Conservation (phyloP, 2,329 filamentous ascomycete genomes). For the Septoria linicola region DNA sequence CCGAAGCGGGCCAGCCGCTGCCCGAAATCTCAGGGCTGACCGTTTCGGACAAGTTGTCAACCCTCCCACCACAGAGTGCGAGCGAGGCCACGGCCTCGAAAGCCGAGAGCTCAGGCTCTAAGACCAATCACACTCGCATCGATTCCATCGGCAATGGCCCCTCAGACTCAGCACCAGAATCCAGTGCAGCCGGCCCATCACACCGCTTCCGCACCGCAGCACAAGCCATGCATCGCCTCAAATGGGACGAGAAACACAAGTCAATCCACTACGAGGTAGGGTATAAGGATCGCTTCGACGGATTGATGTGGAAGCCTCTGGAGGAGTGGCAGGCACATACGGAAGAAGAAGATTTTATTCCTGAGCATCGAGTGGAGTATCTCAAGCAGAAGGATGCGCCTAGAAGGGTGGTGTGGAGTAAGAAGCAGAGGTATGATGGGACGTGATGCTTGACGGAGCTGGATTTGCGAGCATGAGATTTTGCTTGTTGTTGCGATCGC, state of each 20-base stretch:
- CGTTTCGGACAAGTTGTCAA: too few relatives aligned
- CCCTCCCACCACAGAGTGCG: too few relatives aligned
- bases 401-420: slow-evolving; percentile 51
- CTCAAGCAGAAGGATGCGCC: slow-evolving; percentile 43
- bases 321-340: slow-evolving; percentile 53
- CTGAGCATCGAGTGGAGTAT: slow-evolving; percentile 54
- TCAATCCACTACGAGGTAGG: slow-evolving; percentile 44
- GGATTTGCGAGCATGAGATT: too few relatives aligned
- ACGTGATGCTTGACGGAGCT: slow-evolving; percentile 1
- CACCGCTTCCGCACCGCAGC: slow-evolving; percentile 13
- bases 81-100: too few relatives aligned
- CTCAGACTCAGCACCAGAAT: background rate
- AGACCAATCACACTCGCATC: background rate
- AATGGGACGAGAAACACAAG: slow-evolving; percentile 49
- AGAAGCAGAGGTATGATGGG: slow-evolving; percentile 36
- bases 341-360: slow-evolving; percentile 58
- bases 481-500: too few relatives aligned
- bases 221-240: slow-evolving; percentile 35
- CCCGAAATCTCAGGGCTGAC: too few relatives aligned
- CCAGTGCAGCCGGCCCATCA: background rate
- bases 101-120: too few relatives aligned
- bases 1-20: too few relatives aligned
- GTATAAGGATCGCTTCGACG: slow-evolving; percentile 54
- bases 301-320: slow-evolving; percentile 49
- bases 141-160: background rate